Base-by-base conservation (phyloP, 2,329 filamentous ascomycete species). In the Penicillium janthinellum region DNA sequence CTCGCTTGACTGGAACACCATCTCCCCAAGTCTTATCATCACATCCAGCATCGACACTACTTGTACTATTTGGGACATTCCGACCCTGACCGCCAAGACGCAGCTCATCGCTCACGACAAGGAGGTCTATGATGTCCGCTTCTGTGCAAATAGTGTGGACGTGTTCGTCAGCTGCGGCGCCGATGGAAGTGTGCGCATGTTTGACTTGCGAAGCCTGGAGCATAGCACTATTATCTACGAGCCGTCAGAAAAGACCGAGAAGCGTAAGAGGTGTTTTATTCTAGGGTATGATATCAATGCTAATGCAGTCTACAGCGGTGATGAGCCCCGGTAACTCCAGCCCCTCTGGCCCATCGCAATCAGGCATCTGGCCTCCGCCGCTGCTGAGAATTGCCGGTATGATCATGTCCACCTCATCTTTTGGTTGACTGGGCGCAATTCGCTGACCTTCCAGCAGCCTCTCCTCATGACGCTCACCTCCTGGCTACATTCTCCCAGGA, bases 141-240 rank as follows among this genome's bases (percentile, higher is more conserved):
- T 99, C 79, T 99, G 95, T 78, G 95, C 95, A 51, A 95, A 96
- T 68, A 97, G 92, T 69, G 92, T 96, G n/a, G 95, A 99, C 71
- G 93, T 98, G 1, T 99, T 99, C 75, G 95, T 98, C 35, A 96
- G 92, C 75, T 99, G 95, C 75, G 95, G 95, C 54, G 94, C 96
- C 57, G 95, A 99, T 74, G 95, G 95, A 41, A 98, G 94, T 75
- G 95, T 99, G 28, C 88, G 95, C 69, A 99, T 99, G 95, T 99
- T 99, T 77, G 95, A 99, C 77, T 82, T 99, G 62, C 87, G 95
- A 72, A 98, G 94, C 75, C 80, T 99, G 55, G 95, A 99, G 75
- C 95, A 99, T 76, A 97, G 93, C 66, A 99, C 95, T 53, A 99
- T 99, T 75, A 99, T 99, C 65, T 99, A 99, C 75, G 95, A 99